Base-by-base conservation (phyloP, 768 basidiomycete genomes). In the Termitomyces sp. region DNA sequence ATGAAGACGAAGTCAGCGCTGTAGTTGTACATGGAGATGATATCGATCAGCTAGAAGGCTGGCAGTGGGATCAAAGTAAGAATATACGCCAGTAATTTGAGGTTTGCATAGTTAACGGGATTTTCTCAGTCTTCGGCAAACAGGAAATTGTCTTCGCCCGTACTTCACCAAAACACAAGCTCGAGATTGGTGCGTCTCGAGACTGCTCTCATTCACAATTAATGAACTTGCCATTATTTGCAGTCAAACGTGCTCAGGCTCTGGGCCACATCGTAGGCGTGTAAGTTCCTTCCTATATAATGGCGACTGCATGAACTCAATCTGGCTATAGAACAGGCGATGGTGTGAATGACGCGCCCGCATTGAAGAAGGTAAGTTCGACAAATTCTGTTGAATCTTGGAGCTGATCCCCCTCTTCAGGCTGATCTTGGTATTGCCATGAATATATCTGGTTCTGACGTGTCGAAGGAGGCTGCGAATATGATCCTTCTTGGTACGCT, bases 41-140 rank as follows among this genome's bases (percentile, higher is more conserved):
- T 38, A 86, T 88, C 54, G 86, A 88, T 62, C 66, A 67, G 7
- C 66, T 88, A 15, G 82, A 86, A 63, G 84, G 83, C 5, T 87
- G 84, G 83, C 84, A 87, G 66, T 87, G 85, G 85, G 85, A 87
- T 69, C 79, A 84, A 63, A 87, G 84, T 85, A 60, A 7, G 81
- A 68, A 4, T 48, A 42, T 40, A 44, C 44, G 50, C 16, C 32
- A 22, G 41, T n/a, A 35, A 29, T 9, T n/a, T 35, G 13, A 16
- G 40, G 20, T 22, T n/a, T 20, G 41, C 53, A 35, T 56, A 32
- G 44, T 47, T 39, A 56, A 56, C 20, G 5, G 18, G n/a, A 10
- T 22, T 22, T 42, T 18, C 22, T 3, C 50, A 87, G 85, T 88
- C 57, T 85, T 88, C 65, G 71, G 73, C 60, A 86, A 86, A 62